Base-by-base conservation (phyloP, 208 protist genomes). In the Porcisia hertigi region DNA sequence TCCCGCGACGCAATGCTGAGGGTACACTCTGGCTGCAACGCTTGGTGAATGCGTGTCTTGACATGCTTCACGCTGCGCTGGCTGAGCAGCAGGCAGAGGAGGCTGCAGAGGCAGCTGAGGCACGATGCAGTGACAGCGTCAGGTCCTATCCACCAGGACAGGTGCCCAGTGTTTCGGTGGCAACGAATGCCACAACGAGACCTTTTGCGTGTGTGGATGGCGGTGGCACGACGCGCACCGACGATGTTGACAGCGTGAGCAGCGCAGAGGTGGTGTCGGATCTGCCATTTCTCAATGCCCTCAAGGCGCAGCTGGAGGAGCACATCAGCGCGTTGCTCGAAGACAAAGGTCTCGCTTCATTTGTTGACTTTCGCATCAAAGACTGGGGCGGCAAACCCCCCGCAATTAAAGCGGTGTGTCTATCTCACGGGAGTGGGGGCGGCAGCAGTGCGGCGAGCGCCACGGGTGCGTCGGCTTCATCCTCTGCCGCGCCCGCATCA, bases 341-440 rank as follows among this genome's bases (percentile, higher is more conserved):
- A 66, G 92, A 97, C 76, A 86, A 91, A 41, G 92, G 92, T 49
- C 85, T 97, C 52, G 90, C 92, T 18, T 82, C 86, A 34, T 91
- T 86, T 57, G 87, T 89, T 0, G 83, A 88, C 41, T 92, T 90
- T n/a, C 85, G 81, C 39, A 77, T 97, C 34, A 73, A 87, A 49
- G 89, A 89, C 23, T 75, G 94, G 69, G 92, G 92, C 6, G 79
- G 81, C 11, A 86, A 79, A 34, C 88, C 87, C 6, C 92, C 92
- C 4, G 78, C 77, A 18, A 69, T 97, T 39, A 86, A 87, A 49
- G 85, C 90, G 20, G 80, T 96, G n/a, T 86, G 85, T 53, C 71
- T 94, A n/a, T 69, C 69, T n/a, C 63, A 86, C 71, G 63, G 76
- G 36, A 62, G 76, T 57, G 25, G 59, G 43, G 57, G 49, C 34